phyloP scores from a whole-genome alignment of 768 basidiomycete species.

The Boletus pseudo-olivaceus region DNA sequence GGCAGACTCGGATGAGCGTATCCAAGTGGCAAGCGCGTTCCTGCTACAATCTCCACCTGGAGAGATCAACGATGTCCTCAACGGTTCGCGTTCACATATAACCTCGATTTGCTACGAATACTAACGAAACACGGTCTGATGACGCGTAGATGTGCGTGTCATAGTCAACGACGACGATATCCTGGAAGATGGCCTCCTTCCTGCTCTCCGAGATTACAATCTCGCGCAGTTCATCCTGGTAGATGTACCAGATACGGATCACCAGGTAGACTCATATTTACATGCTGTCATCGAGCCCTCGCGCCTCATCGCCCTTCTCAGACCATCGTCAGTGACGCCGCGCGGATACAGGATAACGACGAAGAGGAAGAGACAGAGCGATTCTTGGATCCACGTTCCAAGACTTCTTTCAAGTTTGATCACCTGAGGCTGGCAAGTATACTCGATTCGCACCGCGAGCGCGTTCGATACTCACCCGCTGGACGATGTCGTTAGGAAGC shows the following conservation, averaged over 20 bases:
- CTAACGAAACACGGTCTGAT: constrained; percentile 7
- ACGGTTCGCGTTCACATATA: constrained; percentile 48
- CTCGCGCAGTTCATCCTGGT: constrained; percentile 83
- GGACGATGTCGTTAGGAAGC: constrained; percentile 53
- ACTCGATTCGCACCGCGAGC: constrained; percentile 2
- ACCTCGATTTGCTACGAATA: background rate
- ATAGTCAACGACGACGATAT: constrained; percentile 84
- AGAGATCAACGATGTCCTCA: constrained; percentile 94
- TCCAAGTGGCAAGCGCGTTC: constrained; percentile 71
- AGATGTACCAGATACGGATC: constrained; percentile 71
- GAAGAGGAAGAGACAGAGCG: constrained; percentile 54
- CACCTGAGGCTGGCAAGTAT: constrained; percentile 73
- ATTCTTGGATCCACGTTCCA: constrained; percentile 81
- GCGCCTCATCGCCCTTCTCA: constrained; percentile 28
- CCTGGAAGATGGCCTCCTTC: constrained; percentile 74
- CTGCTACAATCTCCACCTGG: constrained; percentile 91
- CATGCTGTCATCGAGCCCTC: background rate
- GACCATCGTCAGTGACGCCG: constrained; percentile 80
- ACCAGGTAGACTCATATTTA: constrained; percentile 53
- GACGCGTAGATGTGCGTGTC: constrained; percentile 72
- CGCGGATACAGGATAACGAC: constrained; percentile 42
- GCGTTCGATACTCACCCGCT: constrained; percentile 1
- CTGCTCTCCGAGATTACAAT: constrained; percentile 82
- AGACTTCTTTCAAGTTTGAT: constrained; percentile 78
- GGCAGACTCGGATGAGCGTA: constrained; percentile 56